Percentiles rank a stretch among this genome's conserved stretches.
These are phyloP conservation scores for Vigna angularis DNA, from an alignment of 306 rosid genomes.

Conservation along the genomic window DNA sequence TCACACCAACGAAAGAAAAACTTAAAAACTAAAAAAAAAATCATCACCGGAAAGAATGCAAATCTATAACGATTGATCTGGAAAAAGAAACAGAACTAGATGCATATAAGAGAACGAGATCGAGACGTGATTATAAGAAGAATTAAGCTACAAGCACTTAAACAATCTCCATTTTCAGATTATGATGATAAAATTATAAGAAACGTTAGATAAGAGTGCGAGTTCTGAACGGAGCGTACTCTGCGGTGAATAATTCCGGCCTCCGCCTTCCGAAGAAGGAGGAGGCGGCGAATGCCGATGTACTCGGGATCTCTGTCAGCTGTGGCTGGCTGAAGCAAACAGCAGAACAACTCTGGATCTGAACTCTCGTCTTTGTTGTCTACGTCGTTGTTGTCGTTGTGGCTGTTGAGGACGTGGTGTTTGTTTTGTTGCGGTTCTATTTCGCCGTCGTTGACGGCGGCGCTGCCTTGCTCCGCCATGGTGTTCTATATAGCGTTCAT, in stretches of 20 bases:
- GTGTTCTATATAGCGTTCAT: slow-evolving; percentile 49
- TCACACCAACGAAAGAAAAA: neutral
- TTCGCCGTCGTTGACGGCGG: slow-evolving; percentile 45
- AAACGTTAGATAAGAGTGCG: neutral
- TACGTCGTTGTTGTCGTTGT: slow-evolving; percentile 26
- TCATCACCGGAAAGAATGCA: neutral
- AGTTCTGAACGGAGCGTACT: slow-evolving; percentile 52
- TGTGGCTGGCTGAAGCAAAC: slow-evolving; percentile 74
- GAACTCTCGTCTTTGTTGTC: slow-evolving; percentile 41
- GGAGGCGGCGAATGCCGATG: slow-evolving; percentile 82
- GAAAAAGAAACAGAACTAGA: neutral
- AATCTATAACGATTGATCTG: slow-evolving; percentile 30
- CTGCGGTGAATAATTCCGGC: slow-evolving; percentile 65
- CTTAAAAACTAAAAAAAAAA: neutral
- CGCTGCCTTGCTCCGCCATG: slow-evolving; percentile 57
- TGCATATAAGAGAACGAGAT: slow-evolving; percentile 12
- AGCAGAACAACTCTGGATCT: slow-evolving; percentile 78
- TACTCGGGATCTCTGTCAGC: slow-evolving; percentile 65
- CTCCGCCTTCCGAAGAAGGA: slow-evolving; percentile 72
- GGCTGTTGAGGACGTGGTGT: neutral
- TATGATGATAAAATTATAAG: slow-evolving; percentile 9
- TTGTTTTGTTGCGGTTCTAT: slow-evolving; percentile 34
- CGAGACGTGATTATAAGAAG: slow-evolving; percentile 7
- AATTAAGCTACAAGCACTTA: neutral
- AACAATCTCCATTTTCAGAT: slow-evolving; percentile 24